Base-by-base conservation (phyloP, 2,329 filamentous ascomycete species). In the Exophiala oligosperma region DNA sequence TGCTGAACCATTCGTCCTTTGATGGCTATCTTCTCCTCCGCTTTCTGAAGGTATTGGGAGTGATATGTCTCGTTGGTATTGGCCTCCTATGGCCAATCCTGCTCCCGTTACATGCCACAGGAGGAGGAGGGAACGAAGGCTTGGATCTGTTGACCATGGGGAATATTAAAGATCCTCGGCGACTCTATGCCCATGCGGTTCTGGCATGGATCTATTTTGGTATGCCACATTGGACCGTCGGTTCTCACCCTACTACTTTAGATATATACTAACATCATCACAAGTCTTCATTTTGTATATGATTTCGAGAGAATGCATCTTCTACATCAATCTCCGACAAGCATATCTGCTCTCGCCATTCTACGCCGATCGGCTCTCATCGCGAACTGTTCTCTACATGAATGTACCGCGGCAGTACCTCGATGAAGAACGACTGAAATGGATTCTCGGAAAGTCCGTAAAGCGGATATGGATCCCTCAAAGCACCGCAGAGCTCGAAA, bases 1-100 rank as follows among this genome's bases (percentile, higher is more conserved):
- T 92, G 12, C 84, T 97, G 6, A 90, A 95, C 67, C 90, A 95
- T 75, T 90, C 92, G 64, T 94, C 91, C 1, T 83, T 97, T 52
- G 93, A 97, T 72, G 89, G 89, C 17, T 97, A 92, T 74, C 86
- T 97, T 46, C 96, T 95, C 72, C 80, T 97, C 23, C 90, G 93
- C 17, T 96, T 93, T 67, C 76, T 97, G 59, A 87, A 90, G 65
- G 88, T 94, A 43, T 78, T 90, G 44, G 86, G 87, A 60, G 81
- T 89, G 57, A 88, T 92, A 61, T 93, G 89, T 72, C 81, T 96
- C 37, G 86, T 91, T 4, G 94, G 93, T 49, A 90, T 89, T 67
- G 76, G 84, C 64, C 87, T 97, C 57, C 91, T 90, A 28, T 96
- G 91, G 88, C 93, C 94, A 0, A 81, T 97, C 35, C 79, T 97